A percentile compares a stretch with the other conserved stretches of the same genome.
Conservation (phyloP, 768 basidiomycete genomes). For the Kwoniella europaea region DNA sequence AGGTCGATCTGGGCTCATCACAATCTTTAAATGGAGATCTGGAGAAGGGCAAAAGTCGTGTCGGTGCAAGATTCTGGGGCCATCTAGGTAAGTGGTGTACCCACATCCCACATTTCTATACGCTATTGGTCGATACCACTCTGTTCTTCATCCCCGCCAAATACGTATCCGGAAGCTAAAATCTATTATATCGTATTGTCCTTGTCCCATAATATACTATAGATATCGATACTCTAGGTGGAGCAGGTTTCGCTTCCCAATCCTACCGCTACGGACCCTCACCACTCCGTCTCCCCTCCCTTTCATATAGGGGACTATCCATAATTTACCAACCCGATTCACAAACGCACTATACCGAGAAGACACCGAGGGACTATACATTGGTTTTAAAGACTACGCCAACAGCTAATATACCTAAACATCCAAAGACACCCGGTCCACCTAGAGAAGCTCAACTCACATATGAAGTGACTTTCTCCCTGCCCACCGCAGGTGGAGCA, state of each 20-base stretch:
- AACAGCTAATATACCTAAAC: conserved; percentile 38
- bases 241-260: conserved; percentile 60
- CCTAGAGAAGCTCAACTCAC: conserved; percentile 44
- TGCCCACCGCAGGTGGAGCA: neutral
- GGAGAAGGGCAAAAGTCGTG: conserved; percentile 14
- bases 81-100: conserved; percentile 45
- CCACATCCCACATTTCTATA: no score
- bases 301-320: conserved; percentile 29
- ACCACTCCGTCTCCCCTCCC: conserved; percentile 43
- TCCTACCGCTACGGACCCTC: conserved; percentile 50
- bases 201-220: neutral
- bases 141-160: no score
- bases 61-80: conserved; percentile 54
- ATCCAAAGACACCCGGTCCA: conserved; percentile 38
- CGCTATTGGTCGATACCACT: no score
- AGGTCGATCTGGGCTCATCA: conserved; percentile 22
- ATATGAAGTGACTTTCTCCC: conserved; percentile 51
- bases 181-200: neutral
- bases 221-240: conserved; percentile 60
- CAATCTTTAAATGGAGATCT: neutral
- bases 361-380: conserved; percentile 33
- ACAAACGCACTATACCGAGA: neutral
- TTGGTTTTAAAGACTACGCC: conserved; percentile 53
- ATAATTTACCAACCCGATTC: conserved; percentile 32
- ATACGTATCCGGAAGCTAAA: neutral